Base-by-base conservation (phyloP, 1,284 basidiomycete species). In the Malassezia pachydermatis region DNA sequence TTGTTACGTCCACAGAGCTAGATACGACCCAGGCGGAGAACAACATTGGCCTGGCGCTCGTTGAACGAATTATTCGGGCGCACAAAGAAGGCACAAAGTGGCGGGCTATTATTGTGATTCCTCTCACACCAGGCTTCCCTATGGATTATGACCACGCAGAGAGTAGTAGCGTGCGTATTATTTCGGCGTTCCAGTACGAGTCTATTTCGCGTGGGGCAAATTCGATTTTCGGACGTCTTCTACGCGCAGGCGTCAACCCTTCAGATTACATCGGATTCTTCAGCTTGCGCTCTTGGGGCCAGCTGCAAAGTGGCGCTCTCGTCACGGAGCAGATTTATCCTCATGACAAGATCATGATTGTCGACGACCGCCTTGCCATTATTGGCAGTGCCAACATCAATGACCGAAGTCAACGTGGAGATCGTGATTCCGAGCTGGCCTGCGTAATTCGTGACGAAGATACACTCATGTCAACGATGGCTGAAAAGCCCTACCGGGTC, bases 351-450 rank as follows among this genome's bases (percentile, higher is more conserved):
- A 70, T 83, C 23, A 90, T 92, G 76, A 83, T 98, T 46, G 88
- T 96, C 9, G 94, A 98, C 70, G 92, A 99, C 67, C 83, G 89
- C 27, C 77, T 94, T 35, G 90, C 83, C n/a, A 88, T 98, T 58
- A 95, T 95, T 61, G 92, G 92, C n/a, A 94, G 89, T 50, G 92
- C 92, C 16, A 98, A 98, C 72, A 92, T 98, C 77, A 98, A 99
- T 70, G 92, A 99, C 73, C 81, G 92, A 27, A 92, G 87, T 25
- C 87, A 89, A 72, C 79, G 88, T 19, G 92, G 92, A 30, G 92
- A 98, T 72, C 83, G 94, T 35, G 92, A 99, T 73, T 95, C 90
- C 5, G 92, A 99, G 71, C 74, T 98, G 17, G 86, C 89, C 4
- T 83, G 85, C 33, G 81, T 98, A 38, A 84, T 98, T 45, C 79